Conservation (phyloP, 352 stramenopile genomes). For the Phytophthora nicotianae region DNA sequence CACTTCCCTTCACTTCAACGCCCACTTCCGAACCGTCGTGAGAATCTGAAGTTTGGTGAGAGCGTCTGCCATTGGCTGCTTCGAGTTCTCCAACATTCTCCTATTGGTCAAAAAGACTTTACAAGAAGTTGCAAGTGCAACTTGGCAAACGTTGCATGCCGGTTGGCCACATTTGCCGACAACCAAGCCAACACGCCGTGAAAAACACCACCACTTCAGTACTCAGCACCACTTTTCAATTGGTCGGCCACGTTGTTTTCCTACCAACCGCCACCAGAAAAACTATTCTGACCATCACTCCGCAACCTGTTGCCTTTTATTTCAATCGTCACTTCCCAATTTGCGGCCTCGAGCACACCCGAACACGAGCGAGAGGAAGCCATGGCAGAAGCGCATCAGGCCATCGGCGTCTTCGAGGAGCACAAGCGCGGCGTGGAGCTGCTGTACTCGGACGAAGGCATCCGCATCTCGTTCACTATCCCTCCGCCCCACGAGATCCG, state of each 20-base stretch:
- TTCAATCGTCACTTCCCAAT: slow-evolving; percentile 21
- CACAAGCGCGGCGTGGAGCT: slow-evolving; percentile 89
- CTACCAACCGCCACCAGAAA: not conserved
- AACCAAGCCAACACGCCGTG: slow-evolving; percentile 1
- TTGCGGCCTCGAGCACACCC: not conserved
- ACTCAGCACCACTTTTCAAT: slow-evolving; percentile 23
- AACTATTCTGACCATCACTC: slow-evolving; percentile 29
- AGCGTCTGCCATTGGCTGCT: not conserved
- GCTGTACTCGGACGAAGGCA: slow-evolving; percentile 83
- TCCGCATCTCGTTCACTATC: slow-evolving; percentile 87
- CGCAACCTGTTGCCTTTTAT: slow-evolving; percentile 20
- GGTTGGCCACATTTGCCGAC: no score
- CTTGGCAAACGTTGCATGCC: not conserved
- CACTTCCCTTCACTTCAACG: slow-evolving; percentile 60
- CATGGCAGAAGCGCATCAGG: slow-evolving; percentile 89
- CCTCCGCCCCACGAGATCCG: slow-evolving; percentile 78
- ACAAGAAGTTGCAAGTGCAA: not conserved
- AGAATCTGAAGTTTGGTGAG: slow-evolving; percentile 25
- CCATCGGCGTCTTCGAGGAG: slow-evolving; percentile 85
- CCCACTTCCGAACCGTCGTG: slow-evolving; percentile 27
- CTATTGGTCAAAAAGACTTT: slow-evolving; percentile 2
- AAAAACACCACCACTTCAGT: not conserved
- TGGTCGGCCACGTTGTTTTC: not conserved
- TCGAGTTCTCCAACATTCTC: not conserved
- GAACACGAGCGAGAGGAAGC: slow-evolving; percentile 5